These are phyloP conservation scores for Leptographium flavum DNA, from an alignment of 2,329 filamentous ascomycete genomes.

Conservation along the genomic window DNA sequence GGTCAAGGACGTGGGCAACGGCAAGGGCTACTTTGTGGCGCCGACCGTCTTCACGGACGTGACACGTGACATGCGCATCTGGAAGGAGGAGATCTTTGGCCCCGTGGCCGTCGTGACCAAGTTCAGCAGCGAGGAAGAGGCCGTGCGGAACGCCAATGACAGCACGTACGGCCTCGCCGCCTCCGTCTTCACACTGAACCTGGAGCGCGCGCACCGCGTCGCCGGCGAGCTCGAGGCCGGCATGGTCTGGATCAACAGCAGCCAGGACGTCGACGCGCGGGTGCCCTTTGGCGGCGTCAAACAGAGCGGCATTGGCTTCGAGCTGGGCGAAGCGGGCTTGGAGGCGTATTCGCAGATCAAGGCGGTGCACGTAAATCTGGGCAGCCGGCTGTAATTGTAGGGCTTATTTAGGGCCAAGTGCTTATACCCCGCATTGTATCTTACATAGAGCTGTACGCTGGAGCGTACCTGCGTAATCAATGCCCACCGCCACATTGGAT, in stretches of 20 bases:
- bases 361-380: slow-evolving; percentile 15
- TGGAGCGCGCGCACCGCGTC: slow-evolving; percentile 26
- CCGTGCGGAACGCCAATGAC: slow-evolving; percentile 33
- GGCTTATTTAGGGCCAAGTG: too few relatives aligned
- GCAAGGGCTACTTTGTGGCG: slow-evolving; percentile 11
- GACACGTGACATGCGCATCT: slow-evolving; percentile 14
- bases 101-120: slow-evolving; percentile 39
- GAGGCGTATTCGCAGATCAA: slow-evolving; percentile 28
- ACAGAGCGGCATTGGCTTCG: slow-evolving; percentile 41
- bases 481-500: too few relatives aligned
- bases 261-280: slow-evolving; percentile 7
- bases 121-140: slow-evolving; percentile 37
- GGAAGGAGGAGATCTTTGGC: slow-evolving; percentile 42
- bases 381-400: not conserved
- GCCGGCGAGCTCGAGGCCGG: slow-evolving; percentile 41
- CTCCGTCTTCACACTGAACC: slow-evolving; percentile 40
- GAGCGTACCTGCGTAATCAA: too few relatives aligned
- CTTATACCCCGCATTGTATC: too few relatives aligned
- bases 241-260: slow-evolving; percentile 28
- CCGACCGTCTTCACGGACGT: slow-evolving; percentile 12
- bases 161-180: slow-evolving; percentile 40
- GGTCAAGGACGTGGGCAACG: not conserved
- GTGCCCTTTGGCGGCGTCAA: slow-evolving; percentile 32
- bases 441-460: too few relatives aligned
- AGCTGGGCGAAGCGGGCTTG: slow-evolving; percentile 29